A percentile compares a stretch with the other conserved stretches of the same genome.
phyloP scores from a whole-genome alignment of 2,329 filamentous ascomycete species.

The Calonectria montana region DNA sequence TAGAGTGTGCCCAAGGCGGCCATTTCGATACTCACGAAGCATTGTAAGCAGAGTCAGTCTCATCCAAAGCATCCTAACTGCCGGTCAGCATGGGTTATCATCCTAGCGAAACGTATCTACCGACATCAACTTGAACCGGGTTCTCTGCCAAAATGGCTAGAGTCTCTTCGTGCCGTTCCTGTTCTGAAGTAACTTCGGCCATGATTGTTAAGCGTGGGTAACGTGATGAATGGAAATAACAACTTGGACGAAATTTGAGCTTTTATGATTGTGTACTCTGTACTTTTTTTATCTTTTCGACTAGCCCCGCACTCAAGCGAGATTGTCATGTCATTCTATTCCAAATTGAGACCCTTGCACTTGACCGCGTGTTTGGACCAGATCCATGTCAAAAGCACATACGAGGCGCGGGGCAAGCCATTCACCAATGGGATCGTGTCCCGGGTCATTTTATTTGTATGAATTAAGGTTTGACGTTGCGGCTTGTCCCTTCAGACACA shows the following conservation, averaged over 20 bases:
- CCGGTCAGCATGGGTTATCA: not conserved
- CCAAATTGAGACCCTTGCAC: not conserved
- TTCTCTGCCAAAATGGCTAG: slow-evolving; percentile 2
- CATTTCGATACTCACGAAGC: not conserved
- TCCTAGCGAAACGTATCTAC: not conserved
- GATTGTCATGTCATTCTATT: slow-evolving; percentile 1
- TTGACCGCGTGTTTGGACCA: not conserved
- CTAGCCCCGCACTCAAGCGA: not conserved
- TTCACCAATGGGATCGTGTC: not conserved
- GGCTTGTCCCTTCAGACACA: not conserved
- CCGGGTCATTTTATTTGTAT: not conserved
- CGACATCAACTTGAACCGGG: slow-evolving; percentile 9
- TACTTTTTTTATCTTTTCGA: not conserved
- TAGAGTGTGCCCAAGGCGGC: not conserved
- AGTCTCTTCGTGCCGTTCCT: not conserved
- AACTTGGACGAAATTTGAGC: not conserved
- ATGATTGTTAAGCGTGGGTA: not conserved
- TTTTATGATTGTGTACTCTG: not conserved
- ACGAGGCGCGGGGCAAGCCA: not conserved
- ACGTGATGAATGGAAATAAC: not conserved
- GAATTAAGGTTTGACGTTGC: not conserved
- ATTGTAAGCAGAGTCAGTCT: slow-evolving; percentile 9
- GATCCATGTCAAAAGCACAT: not conserved
- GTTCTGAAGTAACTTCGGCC: not conserved
- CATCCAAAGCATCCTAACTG: slow-evolving; percentile 5